phyloP scores from a whole-genome alignment of 306 rosid genomes.

The Cucurbita argyrosperma region DNA sequence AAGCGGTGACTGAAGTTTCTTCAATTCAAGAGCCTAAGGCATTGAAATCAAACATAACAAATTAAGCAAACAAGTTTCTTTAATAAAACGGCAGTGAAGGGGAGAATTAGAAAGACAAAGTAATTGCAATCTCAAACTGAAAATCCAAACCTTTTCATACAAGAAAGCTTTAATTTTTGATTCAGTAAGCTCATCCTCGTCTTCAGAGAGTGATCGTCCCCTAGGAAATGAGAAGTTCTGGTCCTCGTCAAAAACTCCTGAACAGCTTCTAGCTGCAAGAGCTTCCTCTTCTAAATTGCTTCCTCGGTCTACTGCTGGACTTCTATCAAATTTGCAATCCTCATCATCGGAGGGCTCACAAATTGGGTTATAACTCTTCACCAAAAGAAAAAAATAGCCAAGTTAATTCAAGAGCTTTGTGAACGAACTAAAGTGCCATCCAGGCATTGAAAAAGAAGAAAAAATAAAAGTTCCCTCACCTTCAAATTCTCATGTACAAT shows the following conservation, averaged over 20 bases:
- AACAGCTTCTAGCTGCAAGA: slow-evolving; percentile 23
- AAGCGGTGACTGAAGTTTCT: slow-evolving; percentile 84
- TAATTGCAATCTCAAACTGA: slow-evolving; percentile 5
- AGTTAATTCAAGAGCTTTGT: slow-evolving; percentile 3
- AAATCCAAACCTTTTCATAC: slow-evolving; percentile 75
- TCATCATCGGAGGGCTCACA: slow-evolving; percentile 80
- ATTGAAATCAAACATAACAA: not conserved
- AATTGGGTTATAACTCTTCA: slow-evolving; percentile 81
- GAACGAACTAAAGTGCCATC: slow-evolving; percentile 2
- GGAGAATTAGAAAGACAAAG: not conserved
- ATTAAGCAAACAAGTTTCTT: not conserved
- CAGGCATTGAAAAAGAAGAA: not conserved
- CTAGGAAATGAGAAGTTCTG: slow-evolving; percentile 54
- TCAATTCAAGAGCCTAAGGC: slow-evolving; percentile 82
- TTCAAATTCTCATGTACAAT: slow-evolving; percentile 33
- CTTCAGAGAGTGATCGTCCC: slow-evolving; percentile 63
- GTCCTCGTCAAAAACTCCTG: slow-evolving; percentile 31
- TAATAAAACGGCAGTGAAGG: not conserved
- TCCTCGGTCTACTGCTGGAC: slow-evolving; percentile 33
- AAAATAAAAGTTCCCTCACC: slow-evolving; percentile 23
- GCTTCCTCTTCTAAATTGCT: slow-evolving; percentile 1
- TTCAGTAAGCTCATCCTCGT: slow-evolving; percentile 91
- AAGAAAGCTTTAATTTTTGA: slow-evolving; percentile 76
- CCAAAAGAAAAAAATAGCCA: not conserved
- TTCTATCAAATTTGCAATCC: slow-evolving; percentile 47